Percentiles rank a stretch among this genome's conserved stretches.
Conservation (phyloP, 2,329 filamentous ascomycete genomes). For the Trichocomaceae sp. region DNA sequence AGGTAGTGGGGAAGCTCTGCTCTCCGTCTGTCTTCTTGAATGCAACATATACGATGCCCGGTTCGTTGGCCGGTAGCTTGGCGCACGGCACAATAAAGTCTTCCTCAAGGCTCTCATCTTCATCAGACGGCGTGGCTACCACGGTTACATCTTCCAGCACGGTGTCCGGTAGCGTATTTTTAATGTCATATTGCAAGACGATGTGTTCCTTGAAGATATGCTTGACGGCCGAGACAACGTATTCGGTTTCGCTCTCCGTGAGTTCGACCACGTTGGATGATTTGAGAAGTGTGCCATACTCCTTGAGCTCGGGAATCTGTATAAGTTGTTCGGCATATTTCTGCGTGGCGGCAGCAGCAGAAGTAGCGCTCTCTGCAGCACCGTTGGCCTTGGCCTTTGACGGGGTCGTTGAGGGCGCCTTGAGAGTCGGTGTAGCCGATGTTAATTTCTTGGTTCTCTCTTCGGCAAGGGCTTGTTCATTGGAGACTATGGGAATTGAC, state of each 20-base stretch:
- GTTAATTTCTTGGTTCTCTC: conserved; percentile 97
- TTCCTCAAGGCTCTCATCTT: conserved; percentile 70
- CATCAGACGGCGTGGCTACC: conserved; percentile 69
- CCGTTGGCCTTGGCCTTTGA: conserved; percentile 62
- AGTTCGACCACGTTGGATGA: conserved; percentile 80
- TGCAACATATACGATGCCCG: conserved; percentile 89
- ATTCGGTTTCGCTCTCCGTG: conserved; percentile 95
- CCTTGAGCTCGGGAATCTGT: conserved; percentile 82
- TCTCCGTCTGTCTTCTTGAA: conserved; percentile 80
- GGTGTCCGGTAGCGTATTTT: conserved; percentile 90
- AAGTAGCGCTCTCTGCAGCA: conserved; percentile 67
- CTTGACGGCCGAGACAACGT: conserved; percentile 88
- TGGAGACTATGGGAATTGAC: conserved; percentile 84
- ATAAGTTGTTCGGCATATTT: conserved; percentile 84
- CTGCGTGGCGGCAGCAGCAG: conserved; percentile 72
- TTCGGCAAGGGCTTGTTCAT: conserved; percentile 92
- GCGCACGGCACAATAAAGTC: conserved; percentile 90
- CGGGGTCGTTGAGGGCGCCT: conserved; percentile 76
- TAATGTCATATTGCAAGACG: conserved; percentile 93
- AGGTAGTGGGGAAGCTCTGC: conserved; percentile 66
- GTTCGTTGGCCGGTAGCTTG: conserved; percentile 73
- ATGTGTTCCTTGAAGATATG: conserved; percentile 97
- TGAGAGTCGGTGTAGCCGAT: conserved; percentile 83
- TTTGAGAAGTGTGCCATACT: conserved; percentile 86
- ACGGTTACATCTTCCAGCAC: conserved; percentile 85